phyloP scores from a whole-genome alignment of 148 eudicot genomes.

The Silene conica region DNA sequence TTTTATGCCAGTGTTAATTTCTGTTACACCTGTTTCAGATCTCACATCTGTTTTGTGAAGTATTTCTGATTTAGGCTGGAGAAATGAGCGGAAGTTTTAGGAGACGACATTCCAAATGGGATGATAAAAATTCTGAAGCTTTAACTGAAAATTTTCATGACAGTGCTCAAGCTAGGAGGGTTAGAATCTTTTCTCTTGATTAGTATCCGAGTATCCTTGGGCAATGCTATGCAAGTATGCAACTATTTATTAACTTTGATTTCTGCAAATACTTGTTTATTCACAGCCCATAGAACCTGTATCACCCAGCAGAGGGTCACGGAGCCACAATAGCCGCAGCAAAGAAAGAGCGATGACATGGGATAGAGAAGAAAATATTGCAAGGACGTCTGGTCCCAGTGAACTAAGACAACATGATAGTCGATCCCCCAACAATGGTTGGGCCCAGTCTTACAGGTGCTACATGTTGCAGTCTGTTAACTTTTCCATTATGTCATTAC shows the following conservation, averaged over 20 bases:
- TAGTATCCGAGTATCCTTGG: conserved; percentile 2
- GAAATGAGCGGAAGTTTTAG: conserved; percentile 55
- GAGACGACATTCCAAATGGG: conserved; percentile 53
- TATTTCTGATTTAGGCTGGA: conserved; percentile 20
- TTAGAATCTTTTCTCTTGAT: not conserved
- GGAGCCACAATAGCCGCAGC: conserved; percentile 29
- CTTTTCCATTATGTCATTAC: not conserved
- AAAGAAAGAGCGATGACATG: conserved; percentile 27
- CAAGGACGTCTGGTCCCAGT: conserved; percentile 44
- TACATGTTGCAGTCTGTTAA: not conserved
- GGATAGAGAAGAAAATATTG: conserved; percentile 29
- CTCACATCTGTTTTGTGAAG: conserved; percentile 9
- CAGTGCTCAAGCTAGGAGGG: conserved; percentile 29
- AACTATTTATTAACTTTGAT: not conserved
- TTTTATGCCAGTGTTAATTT: not conserved
- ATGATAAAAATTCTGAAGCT: conserved; percentile 34
- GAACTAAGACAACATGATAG: conserved; percentile 37
- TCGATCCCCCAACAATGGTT: conserved; percentile 32
- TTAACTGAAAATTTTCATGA: conserved; percentile 27
- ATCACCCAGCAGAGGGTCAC: conserved; percentile 28
- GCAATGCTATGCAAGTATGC: not conserved
- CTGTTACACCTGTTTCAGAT: conserved; percentile 11
- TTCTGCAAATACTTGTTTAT: not conserved
- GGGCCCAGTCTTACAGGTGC: conserved; percentile 35
- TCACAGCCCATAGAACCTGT: conserved; percentile 29